Conservation (phyloP, 345 rosid species). For the Psidium friedrichsthalianum region DNA sequence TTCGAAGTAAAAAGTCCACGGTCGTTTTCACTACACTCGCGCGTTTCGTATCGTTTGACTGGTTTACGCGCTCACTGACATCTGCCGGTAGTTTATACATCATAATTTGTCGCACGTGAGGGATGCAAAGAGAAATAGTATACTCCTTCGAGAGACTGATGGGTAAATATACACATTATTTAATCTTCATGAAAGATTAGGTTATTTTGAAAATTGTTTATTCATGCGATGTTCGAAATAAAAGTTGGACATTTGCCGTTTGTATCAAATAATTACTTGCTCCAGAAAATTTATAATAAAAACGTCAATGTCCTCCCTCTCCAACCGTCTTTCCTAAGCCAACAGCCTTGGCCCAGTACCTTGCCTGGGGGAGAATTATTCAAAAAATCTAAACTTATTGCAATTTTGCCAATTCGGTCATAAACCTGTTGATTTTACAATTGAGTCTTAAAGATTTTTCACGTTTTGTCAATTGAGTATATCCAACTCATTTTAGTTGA, state of each 20-base stretch:
- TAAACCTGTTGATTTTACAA: no score
- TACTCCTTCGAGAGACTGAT: not conserved
- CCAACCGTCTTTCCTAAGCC: not conserved
- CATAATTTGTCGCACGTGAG: not conserved
- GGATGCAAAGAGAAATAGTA: not conserved
- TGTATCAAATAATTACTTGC: not conserved
- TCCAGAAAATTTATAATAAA: not conserved
- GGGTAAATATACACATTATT: not conserved
- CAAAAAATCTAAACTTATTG: no score
- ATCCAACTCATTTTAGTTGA: no score
- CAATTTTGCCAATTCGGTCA: no score
- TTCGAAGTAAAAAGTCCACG: not conserved
- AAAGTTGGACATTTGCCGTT: not conserved
- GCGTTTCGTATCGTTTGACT: not conserved
- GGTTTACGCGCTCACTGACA: not conserved
- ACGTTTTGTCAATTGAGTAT: no score
- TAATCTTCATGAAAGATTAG: not conserved
- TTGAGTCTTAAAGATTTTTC: no score
- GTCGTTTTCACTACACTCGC: no score
- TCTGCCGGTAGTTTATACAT: not conserved
- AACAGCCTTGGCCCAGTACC: not conserved
- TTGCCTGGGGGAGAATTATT: not conserved
- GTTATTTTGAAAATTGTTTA: not conserved
- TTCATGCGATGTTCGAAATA: not conserved
- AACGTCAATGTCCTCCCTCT: not conserved